A percentile compares a stretch with the other conserved stretches of the same genome.
These are phyloP conservation scores for Colletotrichum sp. DNA, from an alignment of 2,329 filamentous ascomycete genomes.

Conservation along the genomic window DNA sequence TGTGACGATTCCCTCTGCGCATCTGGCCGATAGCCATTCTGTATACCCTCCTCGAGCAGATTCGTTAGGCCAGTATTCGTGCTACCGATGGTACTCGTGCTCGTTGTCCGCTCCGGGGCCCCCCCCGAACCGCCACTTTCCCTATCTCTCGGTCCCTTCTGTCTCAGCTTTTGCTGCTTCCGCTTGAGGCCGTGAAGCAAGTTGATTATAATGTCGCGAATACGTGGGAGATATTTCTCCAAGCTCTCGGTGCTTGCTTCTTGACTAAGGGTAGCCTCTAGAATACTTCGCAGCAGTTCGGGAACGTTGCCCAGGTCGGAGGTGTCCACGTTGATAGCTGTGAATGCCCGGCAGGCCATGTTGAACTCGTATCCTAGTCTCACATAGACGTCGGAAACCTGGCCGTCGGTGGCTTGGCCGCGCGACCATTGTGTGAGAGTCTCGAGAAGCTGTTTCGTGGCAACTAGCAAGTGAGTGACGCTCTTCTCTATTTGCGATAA, in stretches of 20 bases:
- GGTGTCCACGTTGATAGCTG: constrained; percentile 95
- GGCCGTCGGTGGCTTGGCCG: constrained; percentile 86
- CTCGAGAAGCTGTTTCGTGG: constrained; percentile 96
- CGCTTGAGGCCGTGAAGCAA: constrained; percentile 94
- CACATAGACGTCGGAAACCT: constrained; percentile 98
- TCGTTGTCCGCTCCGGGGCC: constrained; percentile 57
- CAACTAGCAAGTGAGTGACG: constrained; percentile 95
- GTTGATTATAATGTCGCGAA: constrained; percentile 98
- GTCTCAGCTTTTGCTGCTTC: constrained; percentile 88
- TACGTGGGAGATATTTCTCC: constrained; percentile 90
- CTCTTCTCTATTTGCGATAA: constrained; percentile 99
- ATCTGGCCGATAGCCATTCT: constrained; percentile 54
- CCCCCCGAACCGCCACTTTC: constrained; percentile 47
- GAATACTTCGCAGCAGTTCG: constrained; percentile 84
- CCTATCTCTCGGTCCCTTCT: constrained; percentile 64
- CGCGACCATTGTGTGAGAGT: constrained; percentile 98
- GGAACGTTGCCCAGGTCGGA: constrained; percentile 94
- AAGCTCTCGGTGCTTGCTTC: constrained; percentile 93
- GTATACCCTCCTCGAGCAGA: constrained; percentile 64
- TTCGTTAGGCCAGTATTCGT: constrained; percentile 62
- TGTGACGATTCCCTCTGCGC: constrained; percentile 24
- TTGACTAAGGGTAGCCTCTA: constrained; percentile 95
- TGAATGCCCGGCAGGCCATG: constrained; percentile 95
- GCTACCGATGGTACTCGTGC: constrained; percentile 64
- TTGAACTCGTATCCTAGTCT: constrained; percentile 99